Conservation (phyloP, 257 asterid genomes). For the Solanum chmielewskii region DNA sequence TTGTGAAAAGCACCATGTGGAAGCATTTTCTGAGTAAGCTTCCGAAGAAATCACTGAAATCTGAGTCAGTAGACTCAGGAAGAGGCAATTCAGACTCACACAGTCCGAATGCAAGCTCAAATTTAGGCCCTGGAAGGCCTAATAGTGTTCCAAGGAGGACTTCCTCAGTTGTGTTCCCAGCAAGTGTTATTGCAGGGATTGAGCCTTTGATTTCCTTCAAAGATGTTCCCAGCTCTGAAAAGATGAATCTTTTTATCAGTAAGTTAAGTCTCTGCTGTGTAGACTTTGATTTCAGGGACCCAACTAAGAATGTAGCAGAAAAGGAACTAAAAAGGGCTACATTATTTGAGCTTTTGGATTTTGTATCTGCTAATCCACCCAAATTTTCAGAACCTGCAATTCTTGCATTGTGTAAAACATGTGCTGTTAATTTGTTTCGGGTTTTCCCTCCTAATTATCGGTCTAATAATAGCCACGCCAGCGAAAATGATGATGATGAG, state of each 20-base stretch:
- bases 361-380: constrained; percentile 48
- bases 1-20: constrained; percentile 44
- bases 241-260: constrained; percentile 73
- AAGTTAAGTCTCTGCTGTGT: constrained; percentile 81
- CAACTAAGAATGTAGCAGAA: constrained; percentile 35
- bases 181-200: constrained; percentile 53
- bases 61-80: constrained; percentile 24
- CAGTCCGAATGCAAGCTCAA: constrained; percentile 13
- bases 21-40: constrained; percentile 59
- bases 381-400: constrained; percentile 61
- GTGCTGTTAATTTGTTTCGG: constrained; percentile 66
- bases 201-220: constrained; percentile 81
- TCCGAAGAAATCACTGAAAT: constrained; percentile 50
- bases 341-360: constrained; percentile 70
- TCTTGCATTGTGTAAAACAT: constrained; percentile 69
- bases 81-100: constrained; percentile 12
- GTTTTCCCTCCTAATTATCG: constrained; percentile 53
- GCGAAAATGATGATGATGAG: constrained; percentile 58
- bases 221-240: constrained; percentile 60
- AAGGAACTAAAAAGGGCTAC: constrained; percentile 65
- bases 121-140: constrained; percentile 18
- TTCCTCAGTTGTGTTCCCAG: constrained; percentile 50
- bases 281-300: constrained; percentile 67
- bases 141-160: constrained; percentile 30
- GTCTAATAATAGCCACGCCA: constrained; percentile 6